Conservation (phyloP, 1,284 basidiomycete genomes). For the Sphagnurus paluster region DNA sequence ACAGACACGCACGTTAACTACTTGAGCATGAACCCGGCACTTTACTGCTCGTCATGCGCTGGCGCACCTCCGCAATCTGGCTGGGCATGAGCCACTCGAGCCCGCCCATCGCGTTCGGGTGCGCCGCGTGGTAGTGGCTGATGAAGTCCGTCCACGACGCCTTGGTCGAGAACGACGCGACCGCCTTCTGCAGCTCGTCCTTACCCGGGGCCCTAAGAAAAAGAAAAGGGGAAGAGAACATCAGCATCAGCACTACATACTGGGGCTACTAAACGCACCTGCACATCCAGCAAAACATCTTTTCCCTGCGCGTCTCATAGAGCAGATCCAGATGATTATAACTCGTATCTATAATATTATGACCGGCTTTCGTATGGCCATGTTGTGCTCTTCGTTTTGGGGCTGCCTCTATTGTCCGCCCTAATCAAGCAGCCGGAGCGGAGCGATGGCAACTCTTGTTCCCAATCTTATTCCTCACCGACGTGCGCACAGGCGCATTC, state of each 20-base stretch:
- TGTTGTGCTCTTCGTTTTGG: no score
- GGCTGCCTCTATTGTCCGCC: no score
- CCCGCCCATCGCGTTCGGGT: conserved; percentile 30
- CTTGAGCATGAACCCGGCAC: conserved; percentile 15
- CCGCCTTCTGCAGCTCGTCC: conserved; percentile 2
- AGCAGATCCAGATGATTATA: conserved; percentile 33
- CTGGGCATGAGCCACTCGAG: conserved; percentile 28
- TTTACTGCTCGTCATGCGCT: conserved; percentile 25
- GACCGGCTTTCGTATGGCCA: no score
- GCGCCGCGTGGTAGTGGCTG: conserved; percentile 29
- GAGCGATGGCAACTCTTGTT: no score
- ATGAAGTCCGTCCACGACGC: conserved; percentile 32
- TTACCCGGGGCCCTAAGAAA: conserved; percentile 6
- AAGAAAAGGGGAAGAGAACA: not conserved
- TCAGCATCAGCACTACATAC: not conserved
- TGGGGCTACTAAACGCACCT: conserved; percentile 16
- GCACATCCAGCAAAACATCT: conserved; percentile 32
- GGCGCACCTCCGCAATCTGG: conserved; percentile 34
- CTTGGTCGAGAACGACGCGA: conserved; percentile 21
- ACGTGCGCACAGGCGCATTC: conserved; percentile 1
- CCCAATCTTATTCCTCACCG: conserved; percentile 29
- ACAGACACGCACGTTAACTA: no score
- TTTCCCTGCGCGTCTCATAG: conserved; percentile 26
- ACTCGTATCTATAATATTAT: no score
- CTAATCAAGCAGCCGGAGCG: no score